Evolutionary conservation across 208 protist genomes (phyloP), one percentile per base, ranked within the genome.

Genomic region (Trypanosoma caninum): DNA sequence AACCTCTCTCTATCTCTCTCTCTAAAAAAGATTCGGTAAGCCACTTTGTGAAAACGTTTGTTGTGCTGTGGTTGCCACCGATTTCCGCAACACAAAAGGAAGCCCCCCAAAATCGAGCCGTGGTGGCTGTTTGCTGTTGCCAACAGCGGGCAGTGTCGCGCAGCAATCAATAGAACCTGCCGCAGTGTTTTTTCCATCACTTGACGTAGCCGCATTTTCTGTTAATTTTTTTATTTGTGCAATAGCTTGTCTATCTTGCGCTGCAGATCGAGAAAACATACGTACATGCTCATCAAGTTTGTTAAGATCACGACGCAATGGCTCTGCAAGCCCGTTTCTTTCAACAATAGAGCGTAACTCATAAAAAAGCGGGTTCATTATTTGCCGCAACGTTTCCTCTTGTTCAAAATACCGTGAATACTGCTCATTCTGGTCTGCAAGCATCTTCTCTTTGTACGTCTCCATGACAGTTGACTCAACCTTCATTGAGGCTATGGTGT

Each of bases 351-450:
- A 55, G 23, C 85, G 81, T 10, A 94, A 61, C 60, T 91, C 82
- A 9, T 53, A 57, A 57, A 93, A 87, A 7, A 91, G 56, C 13
- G 88, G 83, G 14, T 77, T 61, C 55, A 80, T 81, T 47, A 90
- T 72, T 45, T 75, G 30, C 41, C 78, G 64, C 35, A 65, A 16
- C 48, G 59, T 75, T 74, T 95, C 84, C 33, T 77, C 67, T 57
- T 89, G 71, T 34, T 84, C 75, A 37, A 90, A 71, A 37, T 72
- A 73, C 10, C 80, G 70, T 4, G 61, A 18, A 44, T 87, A 76
- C 59, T 86, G 73, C 54, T 89, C 89, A 52, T 84, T 89, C 57
- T 93, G 78, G 52, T 95, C 89, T 23, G 74, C 46, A 30, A 87
- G 70, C 72, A 86, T 86, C 48, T 88, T 78, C 44, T 84, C 64